phyloP scores from a whole-genome alignment of 805 yeast species.

The Saccharomycopsis sp. region DNA sequence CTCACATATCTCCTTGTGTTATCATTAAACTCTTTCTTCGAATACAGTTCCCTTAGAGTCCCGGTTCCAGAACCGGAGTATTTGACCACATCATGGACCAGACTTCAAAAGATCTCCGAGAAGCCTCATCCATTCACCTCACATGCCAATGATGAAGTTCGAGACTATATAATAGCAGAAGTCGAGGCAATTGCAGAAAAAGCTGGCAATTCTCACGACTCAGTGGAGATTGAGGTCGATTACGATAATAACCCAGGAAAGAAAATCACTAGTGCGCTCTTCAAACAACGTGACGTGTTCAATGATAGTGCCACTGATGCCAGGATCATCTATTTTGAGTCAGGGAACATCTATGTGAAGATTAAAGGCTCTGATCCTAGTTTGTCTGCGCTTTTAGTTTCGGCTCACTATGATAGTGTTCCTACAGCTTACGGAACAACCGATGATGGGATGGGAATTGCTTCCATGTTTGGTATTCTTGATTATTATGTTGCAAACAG shows the following conservation, averaged over 20 bases:
- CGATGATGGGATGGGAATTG: constrained; percentile 89
- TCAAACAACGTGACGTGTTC: constrained; percentile 46
- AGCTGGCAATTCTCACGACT: constrained; percentile 17
- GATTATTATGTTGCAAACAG: constrained; percentile 35
- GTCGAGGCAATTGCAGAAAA: constrained; percentile 31
- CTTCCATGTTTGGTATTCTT: constrained; percentile 67
- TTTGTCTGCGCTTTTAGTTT: constrained; percentile 62
- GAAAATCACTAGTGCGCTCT: constrained; percentile 30
- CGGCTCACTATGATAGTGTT: constrained; percentile 88
- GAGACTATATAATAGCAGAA: constrained; percentile 50
- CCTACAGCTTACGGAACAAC: constrained; percentile 85
- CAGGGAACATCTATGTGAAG: constrained; percentile 73
- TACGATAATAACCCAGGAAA: constrained; percentile 29
- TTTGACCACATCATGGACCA: constrained; percentile 52
- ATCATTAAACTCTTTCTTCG: constrained; percentile 34
- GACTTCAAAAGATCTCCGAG: constrained; percentile 61
- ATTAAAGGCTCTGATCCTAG: constrained; percentile 54
- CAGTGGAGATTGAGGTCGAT: constrained; percentile 34
- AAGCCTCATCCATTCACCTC: constrained; percentile 76
- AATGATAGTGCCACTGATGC: constrained; percentile 34
- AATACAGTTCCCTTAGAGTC: constrained; percentile 35
- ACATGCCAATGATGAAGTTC: constrained; percentile 68
- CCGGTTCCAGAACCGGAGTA: constrained; percentile 38
- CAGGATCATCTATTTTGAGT: constrained; percentile 68
- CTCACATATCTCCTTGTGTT: constrained; percentile 40